phyloP scores from a whole-genome alignment of 768 basidiomycete species.

The Dictyophora rubrovolvata region DNA sequence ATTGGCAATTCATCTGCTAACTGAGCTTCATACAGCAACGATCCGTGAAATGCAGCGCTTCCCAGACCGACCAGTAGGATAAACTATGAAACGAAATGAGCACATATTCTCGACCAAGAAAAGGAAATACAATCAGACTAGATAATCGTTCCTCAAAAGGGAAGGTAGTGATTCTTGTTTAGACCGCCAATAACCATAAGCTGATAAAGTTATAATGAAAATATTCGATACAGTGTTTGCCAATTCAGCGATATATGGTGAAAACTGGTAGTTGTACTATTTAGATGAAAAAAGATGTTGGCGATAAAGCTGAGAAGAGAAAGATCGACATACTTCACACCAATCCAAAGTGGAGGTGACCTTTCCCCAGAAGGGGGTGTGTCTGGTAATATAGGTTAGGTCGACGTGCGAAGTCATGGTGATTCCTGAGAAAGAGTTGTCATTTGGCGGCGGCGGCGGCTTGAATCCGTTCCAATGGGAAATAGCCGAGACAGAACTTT shows the following conservation, averaged over 20 bases:
- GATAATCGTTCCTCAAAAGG: slow-evolving; percentile 19
- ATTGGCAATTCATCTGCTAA: slow-evolving; percentile 78
- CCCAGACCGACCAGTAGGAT: slow-evolving; percentile 64
- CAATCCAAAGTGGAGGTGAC: slow-evolving; percentile 64
- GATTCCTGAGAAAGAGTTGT: not conserved
- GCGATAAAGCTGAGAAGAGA: not conserved
- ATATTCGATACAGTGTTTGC: slow-evolving; percentile 68
- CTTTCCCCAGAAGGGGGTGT: slow-evolving; percentile 38
- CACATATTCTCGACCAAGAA: slow-evolving; percentile 7
- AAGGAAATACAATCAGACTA: slow-evolving; percentile 22
- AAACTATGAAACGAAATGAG: slow-evolving; percentile 32
- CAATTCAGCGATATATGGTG: slow-evolving; percentile 68
- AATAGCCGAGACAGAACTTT: too few relatives aligned
- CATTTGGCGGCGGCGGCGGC: too few relatives aligned
- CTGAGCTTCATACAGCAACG: slow-evolving; percentile 64
- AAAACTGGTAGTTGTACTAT: slow-evolving; percentile 70
- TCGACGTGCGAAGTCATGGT: not conserved
- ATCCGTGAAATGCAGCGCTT: slow-evolving; percentile 72
- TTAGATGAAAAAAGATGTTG: not conserved
- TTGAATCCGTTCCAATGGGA: too few relatives aligned
- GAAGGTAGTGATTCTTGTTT: slow-evolving; percentile 22
- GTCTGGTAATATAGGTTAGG: not conserved
- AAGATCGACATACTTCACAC: slow-evolving; percentile 46
- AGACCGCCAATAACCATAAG: slow-evolving; percentile 34
- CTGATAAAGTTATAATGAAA: slow-evolving; percentile 42